Evolutionary conservation across 208 protist genomes (phyloP).

Genomic region (Acanthamoeba sp.): DNA sequence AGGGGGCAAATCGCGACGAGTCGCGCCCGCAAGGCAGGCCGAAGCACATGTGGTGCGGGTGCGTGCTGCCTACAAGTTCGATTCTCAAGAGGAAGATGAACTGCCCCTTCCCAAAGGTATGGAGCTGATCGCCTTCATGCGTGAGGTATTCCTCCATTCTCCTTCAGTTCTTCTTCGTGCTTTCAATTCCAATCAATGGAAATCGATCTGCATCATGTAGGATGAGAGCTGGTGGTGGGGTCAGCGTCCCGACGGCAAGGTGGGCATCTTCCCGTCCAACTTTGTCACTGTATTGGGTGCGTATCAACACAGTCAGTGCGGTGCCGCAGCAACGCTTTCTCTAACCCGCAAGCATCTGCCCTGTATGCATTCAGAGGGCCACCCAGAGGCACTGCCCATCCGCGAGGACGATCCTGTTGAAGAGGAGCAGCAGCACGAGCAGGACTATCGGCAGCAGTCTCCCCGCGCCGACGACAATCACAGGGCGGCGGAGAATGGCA

Average conservation of each 20-base stretch:
- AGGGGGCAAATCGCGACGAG: background rate
- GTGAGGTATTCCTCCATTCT: background rate
- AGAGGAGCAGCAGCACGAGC: background rate
- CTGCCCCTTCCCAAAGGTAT: background rate
- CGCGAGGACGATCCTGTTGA: background rate
- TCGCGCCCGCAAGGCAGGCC: background rate
- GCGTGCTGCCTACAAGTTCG: constrained; percentile 10
- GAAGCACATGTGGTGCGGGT: background rate
- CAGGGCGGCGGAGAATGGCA: background rate
- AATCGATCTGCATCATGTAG: background rate
- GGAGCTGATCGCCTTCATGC: constrained; percentile 32
- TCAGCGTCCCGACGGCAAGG: background rate
- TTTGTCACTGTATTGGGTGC: background rate
- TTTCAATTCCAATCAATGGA: background rate
- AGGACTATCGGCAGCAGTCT: background rate
- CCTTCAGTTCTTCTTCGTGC: too few species aligned
- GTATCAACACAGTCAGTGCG: background rate
- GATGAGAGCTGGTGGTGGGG: constrained; percentile 29
- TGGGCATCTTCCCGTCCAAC: constrained; percentile 14
- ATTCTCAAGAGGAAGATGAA: background rate
- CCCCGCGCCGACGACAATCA: background rate
- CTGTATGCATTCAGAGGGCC: background rate
- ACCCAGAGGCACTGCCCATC: background rate
- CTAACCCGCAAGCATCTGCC: background rate
- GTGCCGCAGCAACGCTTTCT: background rate